phyloP scores from a whole-genome alignment of 2,329 filamentous ascomycete species.

The Botrytis sinoallii region DNA sequence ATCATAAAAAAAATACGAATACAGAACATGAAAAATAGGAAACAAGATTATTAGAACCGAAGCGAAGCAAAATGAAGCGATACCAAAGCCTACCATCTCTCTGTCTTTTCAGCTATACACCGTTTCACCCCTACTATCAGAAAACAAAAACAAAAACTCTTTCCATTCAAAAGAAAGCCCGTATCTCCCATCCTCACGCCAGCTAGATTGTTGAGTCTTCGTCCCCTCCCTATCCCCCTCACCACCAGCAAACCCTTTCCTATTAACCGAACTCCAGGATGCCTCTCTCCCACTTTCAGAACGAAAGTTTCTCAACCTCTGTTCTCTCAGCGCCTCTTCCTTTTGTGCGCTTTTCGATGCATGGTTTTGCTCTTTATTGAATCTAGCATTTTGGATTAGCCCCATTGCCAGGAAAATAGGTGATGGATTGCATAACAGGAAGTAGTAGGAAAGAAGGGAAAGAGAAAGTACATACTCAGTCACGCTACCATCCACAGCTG shows the following conservation, averaged over 20 bases:
- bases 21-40: no score
- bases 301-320: background rate
- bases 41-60: no score
- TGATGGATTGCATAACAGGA: background rate
- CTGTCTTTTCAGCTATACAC: background rate
- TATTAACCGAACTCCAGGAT: background rate
- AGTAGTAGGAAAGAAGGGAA: no score
- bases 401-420: rapidly evolving
- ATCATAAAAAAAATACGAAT: no score
- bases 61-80: no score
- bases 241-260: background rate
- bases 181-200: rapidly evolving
- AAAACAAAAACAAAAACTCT: background rate
- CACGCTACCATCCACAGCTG: background rate
- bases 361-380: background rate
- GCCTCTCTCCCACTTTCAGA: background rate
- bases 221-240: background rate
- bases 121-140: background rate
- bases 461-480: background rate
- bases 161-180: background rate
- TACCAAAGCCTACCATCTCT: background rate
- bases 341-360: background rate
- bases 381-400: background rate
- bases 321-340: background rate
- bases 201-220: background rate